Evolutionary conservation across 2,329 filamentous ascomycete genomes (phyloP), one percentile per base, ranked within the genome.

Genomic region (Calycina marina): DNA sequence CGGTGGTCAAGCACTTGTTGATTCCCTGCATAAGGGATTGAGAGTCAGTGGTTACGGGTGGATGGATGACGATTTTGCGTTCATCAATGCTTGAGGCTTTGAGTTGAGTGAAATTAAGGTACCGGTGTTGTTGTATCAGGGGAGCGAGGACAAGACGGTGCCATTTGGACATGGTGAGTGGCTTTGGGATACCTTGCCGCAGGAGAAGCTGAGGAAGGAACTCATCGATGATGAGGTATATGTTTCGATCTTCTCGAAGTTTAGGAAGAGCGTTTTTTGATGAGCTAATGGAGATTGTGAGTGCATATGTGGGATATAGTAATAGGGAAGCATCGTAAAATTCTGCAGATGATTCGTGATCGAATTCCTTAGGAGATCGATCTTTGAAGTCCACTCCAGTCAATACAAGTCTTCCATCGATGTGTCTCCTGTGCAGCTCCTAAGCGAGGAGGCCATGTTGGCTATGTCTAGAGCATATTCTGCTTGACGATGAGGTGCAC

Each of bases 121-220:
- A 13, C 25, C 25, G 8, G 11, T 28, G 11, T 13, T 28, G 8
- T 13, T 28, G 10, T 28, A 28, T 28, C 25, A 28, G 14, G 25
- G 25, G 14, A 28, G 25, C 25, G 25, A 28, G 14, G 25, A 28
- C 25, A 28, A 28, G 14, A 28, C 14, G 25, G 25, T 28, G 8
- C 25, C 25, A 13, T 28, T 2, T 28, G 11, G 9, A 11, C 25
- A 28, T 28, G 25, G 25, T 8, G 25, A 28, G 14, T 28, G 25
- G 25, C 3, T 28, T 28, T 9, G 9, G 10, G 9, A 28, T 9
- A n/a, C 10, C 14, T 10, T 28, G 2, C 25, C 25, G 10, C 25
- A 28, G 8, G 25, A 28, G 25, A 28, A 28, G 14, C 13, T 28
- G 11, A 9, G 14, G 25, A 28, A 4, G 25, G 9, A 28, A 11